Evolutionary conservation across 1,284 basidiomycete genomes (phyloP).

Genomic region (Cystobasidiaceae sp.): DNA sequence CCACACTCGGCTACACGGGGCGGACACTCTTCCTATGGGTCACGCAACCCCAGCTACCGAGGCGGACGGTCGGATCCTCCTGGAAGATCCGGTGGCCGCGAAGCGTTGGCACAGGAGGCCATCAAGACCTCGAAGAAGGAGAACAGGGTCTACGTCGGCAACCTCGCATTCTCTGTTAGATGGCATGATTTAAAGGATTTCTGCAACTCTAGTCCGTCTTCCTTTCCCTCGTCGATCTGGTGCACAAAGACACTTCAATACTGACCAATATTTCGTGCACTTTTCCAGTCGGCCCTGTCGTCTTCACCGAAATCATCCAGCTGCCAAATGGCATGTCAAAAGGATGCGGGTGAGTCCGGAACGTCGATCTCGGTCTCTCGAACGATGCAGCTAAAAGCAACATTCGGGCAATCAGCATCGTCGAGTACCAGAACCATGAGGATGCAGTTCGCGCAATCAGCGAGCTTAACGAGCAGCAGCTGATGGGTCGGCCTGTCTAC

Average conservation of each 20-base stretch:
- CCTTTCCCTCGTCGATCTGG: background rate
- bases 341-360: slow-evolving; percentile 76
- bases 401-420: slow-evolving; percentile 59
- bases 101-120: slow-evolving; percentile 44
- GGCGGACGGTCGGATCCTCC: slow-evolving; percentile 7
- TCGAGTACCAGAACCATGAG: slow-evolving; percentile 79
- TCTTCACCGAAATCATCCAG: slow-evolving; percentile 96
- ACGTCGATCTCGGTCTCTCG: background rate
- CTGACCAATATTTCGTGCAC: too few relatives aligned
- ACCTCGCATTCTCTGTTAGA: slow-evolving; percentile 90
- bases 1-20: slow-evolving; percentile 23
- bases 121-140: slow-evolving; percentile 92
- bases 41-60: slow-evolving; percentile 2
- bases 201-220: slow-evolving; percentile 63
- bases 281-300: slow-evolving; percentile 58
- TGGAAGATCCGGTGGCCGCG: slow-evolving; percentile 29
- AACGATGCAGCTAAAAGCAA: background rate
- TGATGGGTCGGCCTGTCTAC: slow-evolving; percentile 88
- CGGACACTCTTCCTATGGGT: background rate
- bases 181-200: slow-evolving; percentile 99
- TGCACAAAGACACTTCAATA: background rate
- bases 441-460: slow-evolving; percentile 78
- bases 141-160: slow-evolving; percentile 93
- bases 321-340: slow-evolving; percentile 95
- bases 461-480: slow-evolving; percentile 76